Percentiles rank a stretch among this genome's conserved stretches.
Conservation (phyloP, 202 grass and related monocot genomes). For the Panicum hallii region DNA sequence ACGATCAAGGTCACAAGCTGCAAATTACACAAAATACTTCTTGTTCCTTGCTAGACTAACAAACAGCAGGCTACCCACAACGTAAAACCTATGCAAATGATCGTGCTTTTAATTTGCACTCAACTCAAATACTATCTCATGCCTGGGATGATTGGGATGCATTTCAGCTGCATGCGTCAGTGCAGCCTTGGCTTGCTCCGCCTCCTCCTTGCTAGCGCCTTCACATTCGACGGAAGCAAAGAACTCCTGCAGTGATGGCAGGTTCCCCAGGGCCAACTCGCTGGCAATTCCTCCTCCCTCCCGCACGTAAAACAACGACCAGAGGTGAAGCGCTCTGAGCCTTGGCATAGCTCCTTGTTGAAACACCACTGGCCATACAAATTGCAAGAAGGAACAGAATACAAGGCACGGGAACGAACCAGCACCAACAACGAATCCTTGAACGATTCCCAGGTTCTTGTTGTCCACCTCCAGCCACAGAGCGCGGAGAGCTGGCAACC, state of each 20-base stretch:
- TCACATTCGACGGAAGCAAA: too few species aligned
- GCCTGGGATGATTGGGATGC: too few species aligned
- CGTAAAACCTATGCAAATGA: too few species aligned
- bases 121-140: too few species aligned
- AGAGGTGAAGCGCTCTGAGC: neutral
- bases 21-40: too few species aligned
- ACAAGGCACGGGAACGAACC: neutral
- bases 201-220: neutral
- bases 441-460: neutral
- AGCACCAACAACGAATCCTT: neutral
- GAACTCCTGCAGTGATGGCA: neutral
- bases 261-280: neutral
- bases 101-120: too few species aligned
- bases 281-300: neutral
- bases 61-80: too few species aligned
- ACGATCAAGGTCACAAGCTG: too few species aligned
- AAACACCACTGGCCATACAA: neutral
- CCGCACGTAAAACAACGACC: neutral
- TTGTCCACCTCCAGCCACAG: neutral
- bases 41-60: too few species aligned
- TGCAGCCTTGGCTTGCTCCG: neutral
- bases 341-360: neutral
- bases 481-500: neutral
- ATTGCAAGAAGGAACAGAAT: rapidly evolving
- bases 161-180: neutral